Conservation (phyloP, 2,329 filamentous ascomycete species). For the Herpomyces periplanetae region DNA sequence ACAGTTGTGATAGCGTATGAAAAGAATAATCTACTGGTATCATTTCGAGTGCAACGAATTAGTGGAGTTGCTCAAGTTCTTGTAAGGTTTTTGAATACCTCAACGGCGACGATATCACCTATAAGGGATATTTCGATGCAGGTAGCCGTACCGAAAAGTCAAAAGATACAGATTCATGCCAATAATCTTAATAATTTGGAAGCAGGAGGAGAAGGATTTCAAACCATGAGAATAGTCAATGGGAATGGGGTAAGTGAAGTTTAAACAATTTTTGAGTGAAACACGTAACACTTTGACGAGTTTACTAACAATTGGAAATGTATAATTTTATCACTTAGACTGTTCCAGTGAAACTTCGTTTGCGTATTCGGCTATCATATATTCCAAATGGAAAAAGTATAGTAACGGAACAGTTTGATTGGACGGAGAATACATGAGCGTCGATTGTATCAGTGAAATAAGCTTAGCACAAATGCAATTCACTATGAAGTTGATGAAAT, state of each 20-base stretch:
- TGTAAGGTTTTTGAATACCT: constrained; percentile 44
- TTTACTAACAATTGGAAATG: constrained; percentile 4
- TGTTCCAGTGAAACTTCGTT: constrained; percentile 22
- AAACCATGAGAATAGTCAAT: constrained; percentile 53
- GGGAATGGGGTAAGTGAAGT: constrained; percentile 41
- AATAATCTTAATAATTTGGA: constrained; percentile 44
- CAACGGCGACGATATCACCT: no score
- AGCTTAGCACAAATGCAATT: no score
- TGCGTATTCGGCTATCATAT: constrained; percentile 55
- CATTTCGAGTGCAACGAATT: constrained; percentile 46
- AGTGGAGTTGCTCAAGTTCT: constrained; percentile 37
- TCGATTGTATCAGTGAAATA: no score
- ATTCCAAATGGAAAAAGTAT: constrained; percentile 24
- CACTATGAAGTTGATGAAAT: no score
- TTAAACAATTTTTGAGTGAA: constrained; percentile 1
- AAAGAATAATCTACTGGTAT: constrained; percentile 44
- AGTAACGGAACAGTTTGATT: constrained; percentile 74
- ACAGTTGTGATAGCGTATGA: constrained; percentile 32
- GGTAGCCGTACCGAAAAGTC: constrained; percentile 77
- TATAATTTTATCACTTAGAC: constrained; percentile 13
- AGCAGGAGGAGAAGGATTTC: constrained; percentile 42
- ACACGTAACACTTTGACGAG: constrained; percentile 1
- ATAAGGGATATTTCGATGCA: constrained; percentile 73
- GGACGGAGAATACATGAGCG: constrained; percentile 34
- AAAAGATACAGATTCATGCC: constrained; percentile 62